Evolutionary conservation across 1,284 basidiomycete genomes (phyloP), one percentile per base, ranked within the genome.

Genomic region (Singerocomus rubriflavus): DNA sequence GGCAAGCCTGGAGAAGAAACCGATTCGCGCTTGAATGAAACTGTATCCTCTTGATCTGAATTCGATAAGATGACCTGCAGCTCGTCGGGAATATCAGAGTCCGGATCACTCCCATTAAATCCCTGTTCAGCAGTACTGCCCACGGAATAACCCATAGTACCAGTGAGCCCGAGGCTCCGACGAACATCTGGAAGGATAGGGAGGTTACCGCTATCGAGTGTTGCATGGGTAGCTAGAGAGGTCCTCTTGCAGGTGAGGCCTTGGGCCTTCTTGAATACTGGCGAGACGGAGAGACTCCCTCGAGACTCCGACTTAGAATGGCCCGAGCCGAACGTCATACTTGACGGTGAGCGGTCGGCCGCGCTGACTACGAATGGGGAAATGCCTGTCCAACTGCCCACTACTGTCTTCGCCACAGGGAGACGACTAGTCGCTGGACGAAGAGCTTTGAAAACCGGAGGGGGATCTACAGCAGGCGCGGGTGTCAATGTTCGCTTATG

Each of bases 21-120:
- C 6, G 41, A n/a, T 34, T 51, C 48, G 29, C 5, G 57, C 26
- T 60, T 50, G 56, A 75, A 76, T 3, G 76, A 74, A 31, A 79
- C 56, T 0, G 73, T 77, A 44, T 78, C 76, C 3, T 69, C 65
- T 21, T 67, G 65, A 50, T 79, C 77, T 17, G 72, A 73, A 49
- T 75, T 74, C 1, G 78, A 73, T n/a, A 90, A 64, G 43, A 90
- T 81, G 13, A 73, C 73, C 56, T 82, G 81, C 44, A 91, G 66
- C 63, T 91, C 88, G 42, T 85, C 78, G 0, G 88, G 86, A 29
- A 91, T 84, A 57, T 91, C 88, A 1, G 81, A 86, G 58, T 88
- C 82, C 0, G 79, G 81, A 60, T 86, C 81, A 9, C 78, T 78
- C 4, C 69, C 73, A 37, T 83, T 75, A 6, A 77, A 56, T 13